Percentiles rank a stretch among this genome's conserved stretches.
Evolutionary conservation across 2,329 filamentous ascomycete species (phyloP).

Genomic region (Sporothrix brasiliensis): DNA sequence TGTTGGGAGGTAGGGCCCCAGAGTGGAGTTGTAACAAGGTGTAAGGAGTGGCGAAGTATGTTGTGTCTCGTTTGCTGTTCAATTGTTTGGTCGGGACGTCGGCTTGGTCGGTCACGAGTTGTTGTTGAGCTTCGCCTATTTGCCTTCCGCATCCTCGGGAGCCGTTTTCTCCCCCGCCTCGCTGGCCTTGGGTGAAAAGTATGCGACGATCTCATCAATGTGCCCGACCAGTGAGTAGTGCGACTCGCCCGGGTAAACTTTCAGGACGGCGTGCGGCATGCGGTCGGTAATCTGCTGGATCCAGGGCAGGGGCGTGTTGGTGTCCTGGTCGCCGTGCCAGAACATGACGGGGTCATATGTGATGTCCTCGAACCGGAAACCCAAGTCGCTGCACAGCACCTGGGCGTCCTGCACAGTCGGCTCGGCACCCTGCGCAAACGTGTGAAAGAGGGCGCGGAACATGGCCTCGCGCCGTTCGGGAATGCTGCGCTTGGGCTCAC

Average conservation of each 20-base stretch:
- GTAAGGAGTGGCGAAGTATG: background rate
- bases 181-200: slow-evolving; percentile 14
- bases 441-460: slow-evolving; percentile 41
- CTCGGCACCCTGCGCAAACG: slow-evolving; percentile 40
- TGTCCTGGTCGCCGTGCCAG: slow-evolving; percentile 44
- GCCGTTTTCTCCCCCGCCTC: background rate
- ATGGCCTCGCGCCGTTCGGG: slow-evolving; percentile 39
- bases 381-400: slow-evolving; percentile 42
- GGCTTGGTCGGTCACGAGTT: too few relatives aligned
- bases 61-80: background rate
- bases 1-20: background rate
- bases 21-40: background rate
- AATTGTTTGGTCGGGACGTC: background rate
- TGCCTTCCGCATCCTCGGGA: background rate
- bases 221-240: slow-evolving; percentile 37
- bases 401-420: slow-evolving; percentile 40
- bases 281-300: slow-evolving; percentile 45
- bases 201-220: slow-evolving; percentile 31
- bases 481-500: slow-evolving; percentile 26
- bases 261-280: slow-evolving; percentile 43
- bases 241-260: slow-evolving; percentile 43
- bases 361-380: slow-evolving; percentile 42
- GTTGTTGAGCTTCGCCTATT: background rate
- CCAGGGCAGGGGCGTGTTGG: slow-evolving; percentile 42
- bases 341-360: slow-evolving; percentile 39